Base-by-base conservation (phyloP, 108 stramenopile species). In the Cyclotella kingstonii region DNA sequence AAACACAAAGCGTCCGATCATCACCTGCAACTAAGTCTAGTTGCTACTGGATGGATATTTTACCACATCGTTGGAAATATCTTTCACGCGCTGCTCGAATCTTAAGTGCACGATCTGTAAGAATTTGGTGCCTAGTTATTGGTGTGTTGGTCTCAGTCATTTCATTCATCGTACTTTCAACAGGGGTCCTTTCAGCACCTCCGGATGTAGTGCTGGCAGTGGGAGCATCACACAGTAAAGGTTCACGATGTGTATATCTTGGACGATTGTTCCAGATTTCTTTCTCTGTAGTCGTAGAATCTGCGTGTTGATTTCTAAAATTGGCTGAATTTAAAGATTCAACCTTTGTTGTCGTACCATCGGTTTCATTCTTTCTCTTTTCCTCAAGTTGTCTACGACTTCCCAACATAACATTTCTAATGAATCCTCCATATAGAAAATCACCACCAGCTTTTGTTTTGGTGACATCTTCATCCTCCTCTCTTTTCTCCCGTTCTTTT, bases 401-500 rank as follows among this genome's bases (percentile, higher is more conserved):
- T 25, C 81, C 60, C 54, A 47, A 68, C 34, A 81, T 55, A 3
- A 81, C 60, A 79, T 85, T 92, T 18, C 72, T 64, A 27, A 54
- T 66, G 17, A 92, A 62, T 2, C 57, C 57, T 4, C 81, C 84
- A 66, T 78, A 82, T 56, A 92, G 84, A 61, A 87, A 71, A n/a
- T 60, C 77, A 4, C 74, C 73, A 53, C 80, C 81, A 14, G 38
- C 76, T 51, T 45, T 36, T 55, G 62, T 77, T 39, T 80, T 81
- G 1, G 63, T 74, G 11, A 82, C 85, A 57, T 89, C 87, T 11
- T 85, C 73, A 21, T 81, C 74, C 42, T 72, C 75, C 52, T 89
- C 87, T 38, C 62, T 52, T 27, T 73, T 69, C 23, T 69, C 59
- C 34, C 54, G 56, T 21, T 76, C 67, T 73, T 80, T 80, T 39